phyloP scores from a whole-genome alignment of 441 rosid genomes.

The Euphorbia schlechtendalii region DNA sequence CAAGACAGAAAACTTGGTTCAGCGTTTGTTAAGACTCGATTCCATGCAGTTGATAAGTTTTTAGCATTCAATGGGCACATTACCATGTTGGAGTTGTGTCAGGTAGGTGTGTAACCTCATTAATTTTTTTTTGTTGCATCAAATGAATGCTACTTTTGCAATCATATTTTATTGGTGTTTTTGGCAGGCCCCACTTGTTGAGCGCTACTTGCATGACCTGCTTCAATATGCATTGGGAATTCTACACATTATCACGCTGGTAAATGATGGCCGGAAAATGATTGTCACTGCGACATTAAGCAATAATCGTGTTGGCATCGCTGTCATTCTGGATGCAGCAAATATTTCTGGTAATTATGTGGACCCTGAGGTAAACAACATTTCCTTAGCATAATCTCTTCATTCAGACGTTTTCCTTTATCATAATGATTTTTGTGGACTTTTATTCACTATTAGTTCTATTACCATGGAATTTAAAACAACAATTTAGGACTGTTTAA shows the following conservation, averaged over 20 bases:
- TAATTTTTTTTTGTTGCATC: slow-evolving; percentile 1
- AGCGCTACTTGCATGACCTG: slow-evolving; percentile 91
- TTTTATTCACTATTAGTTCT: no score
- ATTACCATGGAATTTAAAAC: not conserved
- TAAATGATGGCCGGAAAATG: slow-evolving; percentile 84
- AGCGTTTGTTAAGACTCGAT: slow-evolving; percentile 76
- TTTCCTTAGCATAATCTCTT: not conserved
- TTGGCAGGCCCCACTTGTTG: slow-evolving; percentile 90
- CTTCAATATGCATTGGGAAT: slow-evolving; percentile 98
- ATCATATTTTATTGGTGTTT: slow-evolving; percentile 17
- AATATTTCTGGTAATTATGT: slow-evolving; percentile 75
- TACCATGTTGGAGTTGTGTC: slow-evolving; percentile 92
- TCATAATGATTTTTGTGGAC: no score
- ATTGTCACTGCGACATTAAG: slow-evolving; percentile 77
- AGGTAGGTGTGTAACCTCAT: slow-evolving; percentile 40
- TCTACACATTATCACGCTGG: slow-evolving; percentile 83
- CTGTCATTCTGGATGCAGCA: slow-evolving; percentile 92
- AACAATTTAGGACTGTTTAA: not conserved
- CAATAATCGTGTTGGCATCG: slow-evolving; percentile 88
- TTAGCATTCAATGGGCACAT: slow-evolving; percentile 75
- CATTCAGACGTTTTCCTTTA: not conserved
- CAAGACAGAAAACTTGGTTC: slow-evolving; percentile 95
- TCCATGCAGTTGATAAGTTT: slow-evolving; percentile 84
- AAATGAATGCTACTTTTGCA: slow-evolving; percentile 4
- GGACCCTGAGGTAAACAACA: slow-evolving; percentile 76